Evolutionary conservation across 495 filamentous ascomycete genomes (phyloP), one percentile per base, ranked within the genome.

Genomic region (Trypethelium eluteriae): DNA sequence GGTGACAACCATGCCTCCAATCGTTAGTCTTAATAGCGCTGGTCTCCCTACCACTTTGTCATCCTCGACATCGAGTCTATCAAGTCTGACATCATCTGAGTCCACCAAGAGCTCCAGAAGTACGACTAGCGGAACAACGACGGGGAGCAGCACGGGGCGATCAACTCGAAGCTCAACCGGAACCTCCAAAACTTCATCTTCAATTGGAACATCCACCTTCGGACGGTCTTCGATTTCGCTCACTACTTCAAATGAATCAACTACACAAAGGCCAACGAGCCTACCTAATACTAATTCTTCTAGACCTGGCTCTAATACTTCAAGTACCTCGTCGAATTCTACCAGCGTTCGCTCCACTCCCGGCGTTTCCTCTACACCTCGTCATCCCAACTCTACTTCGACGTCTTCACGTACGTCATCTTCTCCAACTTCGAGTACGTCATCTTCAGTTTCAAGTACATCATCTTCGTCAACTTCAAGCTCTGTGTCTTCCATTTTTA

Each of bases 241-340:
- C 41, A 44, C 41, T 14, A 44, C 7, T 14, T 14, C 41, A 44
- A 7, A 44, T 44, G 49, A n/a, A n/a, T 53, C 49, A 25, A 25
- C 49, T 14, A 53, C 49, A 53, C 9, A 5, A 11, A 11, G 10
- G 12, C 49, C 11, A 5, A 18, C 16, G 18, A 14, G 11, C 18
- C 53, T 35, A 35, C 14, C 53, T 59, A 59, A 59, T 36, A 53
- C 49, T 59, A 34, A 36, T 36, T 16, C 49, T 53, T 53, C 49
- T n/a, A 53, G 18, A 14, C n/a, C 11, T 53, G 18, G 5, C n/a
- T 36, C 32, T n/a, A 59, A 18, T 59, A 18, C 34, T 36, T 36
- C 53, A 36, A 59, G 32, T 35, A 11, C 7, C 36, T 36, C 53
- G 25, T 59, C 53, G 5, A 59, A 11, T 10, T 59, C 53, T 9